Percentiles rank a stretch among this genome's conserved stretches.
phyloP scores from a whole-genome alignment of 805 yeast species.

The Hanseniaspora meyeri region DNA sequence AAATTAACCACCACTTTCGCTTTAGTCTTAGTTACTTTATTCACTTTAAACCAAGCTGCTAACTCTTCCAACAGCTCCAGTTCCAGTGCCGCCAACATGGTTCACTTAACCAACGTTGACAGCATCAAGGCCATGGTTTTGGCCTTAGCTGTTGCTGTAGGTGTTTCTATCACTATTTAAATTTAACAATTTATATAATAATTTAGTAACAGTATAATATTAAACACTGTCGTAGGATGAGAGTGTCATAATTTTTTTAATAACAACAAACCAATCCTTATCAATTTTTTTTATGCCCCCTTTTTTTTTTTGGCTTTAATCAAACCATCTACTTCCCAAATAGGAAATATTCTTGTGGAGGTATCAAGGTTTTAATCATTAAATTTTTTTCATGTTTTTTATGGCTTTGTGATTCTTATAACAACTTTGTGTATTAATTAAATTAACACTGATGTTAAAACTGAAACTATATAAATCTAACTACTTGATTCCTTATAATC shows the following conservation, averaged over 20 bases:
- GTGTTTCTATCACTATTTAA: slow-evolving; percentile 10
- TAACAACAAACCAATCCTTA: neutral
- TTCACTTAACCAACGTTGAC: neutral
- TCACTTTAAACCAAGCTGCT: slow-evolving; percentile 9
- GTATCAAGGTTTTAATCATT: neutral
- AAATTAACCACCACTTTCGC: slow-evolving; percentile 9
- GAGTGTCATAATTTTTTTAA: neutral
- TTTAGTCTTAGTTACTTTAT: slow-evolving; percentile 4
- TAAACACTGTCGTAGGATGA: neutral
- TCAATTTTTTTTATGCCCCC: no score
- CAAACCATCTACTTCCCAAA: neutral
- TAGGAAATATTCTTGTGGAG: neutral
- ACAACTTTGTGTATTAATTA: neutral
- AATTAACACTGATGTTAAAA: neutral
- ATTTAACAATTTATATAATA: neutral
- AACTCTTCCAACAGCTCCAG: slow-evolving; percentile 3
- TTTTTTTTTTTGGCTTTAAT: neutral
- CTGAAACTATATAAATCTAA: no score
- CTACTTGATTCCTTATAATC: no score
- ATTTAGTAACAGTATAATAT: neutral
- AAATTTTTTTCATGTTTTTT: neutral
- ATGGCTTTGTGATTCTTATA: no score
- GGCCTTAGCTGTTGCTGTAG: slow-evolving; percentile 14
- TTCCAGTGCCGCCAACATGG: slow-evolving; percentile 3
- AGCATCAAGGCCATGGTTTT: slow-evolving; percentile 6